phyloP scores from a whole-genome alignment of 177 flowering plant genomes.

The Telopea speciosissima region DNA sequence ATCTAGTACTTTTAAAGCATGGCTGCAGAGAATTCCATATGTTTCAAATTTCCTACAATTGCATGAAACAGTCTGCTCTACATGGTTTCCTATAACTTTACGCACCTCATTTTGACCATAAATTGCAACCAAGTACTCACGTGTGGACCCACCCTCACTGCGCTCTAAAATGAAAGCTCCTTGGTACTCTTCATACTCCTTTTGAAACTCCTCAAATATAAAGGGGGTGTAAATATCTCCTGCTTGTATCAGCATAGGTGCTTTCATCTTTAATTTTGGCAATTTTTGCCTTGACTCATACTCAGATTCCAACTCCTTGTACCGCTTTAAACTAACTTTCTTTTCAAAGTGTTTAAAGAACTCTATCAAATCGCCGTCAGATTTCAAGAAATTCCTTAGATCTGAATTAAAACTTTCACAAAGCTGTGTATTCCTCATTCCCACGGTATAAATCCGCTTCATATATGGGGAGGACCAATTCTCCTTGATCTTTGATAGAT shows the following conservation, averaged over 20 bases:
- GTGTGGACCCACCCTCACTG: neutral
- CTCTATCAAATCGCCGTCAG: neutral
- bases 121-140: neutral
- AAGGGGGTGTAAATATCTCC: neutral
- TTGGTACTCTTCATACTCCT: neutral
- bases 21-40: neutral
- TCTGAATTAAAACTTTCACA: neutral
- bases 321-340: neutral
- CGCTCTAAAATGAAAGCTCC: neutral
- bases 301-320: neutral
- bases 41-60: neutral
- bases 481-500: neutral
- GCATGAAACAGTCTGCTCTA: neutral
- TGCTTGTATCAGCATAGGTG: neutral
- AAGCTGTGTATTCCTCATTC: neutral
- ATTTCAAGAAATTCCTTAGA: neutral
- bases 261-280: neutral
- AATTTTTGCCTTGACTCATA: neutral
- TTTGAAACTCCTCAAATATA: neutral
- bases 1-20: neutral
- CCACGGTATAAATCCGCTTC: neutral
- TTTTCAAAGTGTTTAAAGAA: neutral
- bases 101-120: too few species aligned
- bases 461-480: conserved; percentile 12
- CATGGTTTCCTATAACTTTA: neutral